Evolutionary conservation across 1,284 basidiomycete genomes (phyloP), one percentile per base, ranked within the genome.

Genomic region (Entoloma clypeatum): DNA sequence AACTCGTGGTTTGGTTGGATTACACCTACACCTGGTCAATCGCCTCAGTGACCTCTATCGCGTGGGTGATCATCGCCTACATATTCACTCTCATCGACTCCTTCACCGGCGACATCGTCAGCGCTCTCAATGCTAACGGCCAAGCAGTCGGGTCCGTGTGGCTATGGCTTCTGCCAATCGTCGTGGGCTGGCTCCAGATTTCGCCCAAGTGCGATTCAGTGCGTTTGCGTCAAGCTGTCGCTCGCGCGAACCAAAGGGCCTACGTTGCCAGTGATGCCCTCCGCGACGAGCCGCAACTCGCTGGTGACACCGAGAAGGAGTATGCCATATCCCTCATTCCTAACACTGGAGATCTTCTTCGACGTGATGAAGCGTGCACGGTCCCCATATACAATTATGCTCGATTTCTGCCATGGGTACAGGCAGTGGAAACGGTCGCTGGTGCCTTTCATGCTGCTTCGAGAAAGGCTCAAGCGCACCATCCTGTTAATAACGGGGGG

Each of bases 41-140:
- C 6, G 55, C 68, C 2, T 60, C 67, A 0, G 63, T 57, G 2
- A 57, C 61, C 7, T 67, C 63, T 4, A 66, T 71, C 14, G 36
- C 49, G 0, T 72, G 67, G 68, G 71, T 72, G 1, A 36, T 67
- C 19, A 44, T 71, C 9, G 70, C 71, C 2, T 72, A 66, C 43
- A 19, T 65, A 2, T 64, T 73, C 40, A 70, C 64, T 1, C 55
- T 72, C 7, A 50, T 62, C 11, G 61, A 68, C 39, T 63, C 66
- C 5, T 63, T 72, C 33, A 55, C 56, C 4, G 53, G 44, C 27
- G 45, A 53, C 18, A 39, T 62, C 5, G 32, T 28, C 2, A 32
- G 40, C 4, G 27, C 51, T 16, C 38, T 66, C 5, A 50, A 61
- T 19, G 55, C 57, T 2, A 61, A 52, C 13, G 69, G 67, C 1